Evolutionary conservation across 805 yeast genomes (phyloP), one percentile per base, ranked within the genome.

Genomic region (Cyberlindnera mycetangii): DNA sequence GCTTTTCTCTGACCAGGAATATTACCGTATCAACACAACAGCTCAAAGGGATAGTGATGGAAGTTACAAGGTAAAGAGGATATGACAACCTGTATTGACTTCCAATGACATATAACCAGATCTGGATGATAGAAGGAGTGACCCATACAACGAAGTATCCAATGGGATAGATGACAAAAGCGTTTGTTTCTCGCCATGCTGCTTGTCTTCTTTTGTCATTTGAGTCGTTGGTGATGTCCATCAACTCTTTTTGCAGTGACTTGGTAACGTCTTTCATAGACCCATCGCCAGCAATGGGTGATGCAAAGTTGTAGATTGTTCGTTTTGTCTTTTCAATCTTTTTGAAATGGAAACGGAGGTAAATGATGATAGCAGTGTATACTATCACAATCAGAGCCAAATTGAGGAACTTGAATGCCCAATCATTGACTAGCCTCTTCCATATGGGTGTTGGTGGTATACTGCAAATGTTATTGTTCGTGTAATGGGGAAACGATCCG

Each of bases 1-100:
- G 96, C 47, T 71, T 74, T 58, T 89, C 97, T 41, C 93, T 71
- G 44, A 80, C 76, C 30, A 84, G 65, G 56, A 89, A 89, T 16
- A 89, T 95, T 18, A 78, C 47, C 0, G 89, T 73, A 59, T 89
- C 95, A 17, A 89, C 78, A 18, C 81, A 71, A 48, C 96, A 89
- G 62, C 83, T 83, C 55, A 85, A 71, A 2, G 96, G 90, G 60
- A 85, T 86, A 69, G 81, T 78, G 47, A 82, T 79, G 0, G 92
- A 85, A 14, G 85, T 78, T 11, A 48, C 33, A 8, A 53, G 6
- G 1, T 37, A 16, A 1, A 56, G 34, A 0, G 22, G 47, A 27
- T 38, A 51, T 0, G 59, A 52, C 8, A 39, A 24, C 7, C 12
- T 11, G 2, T 16, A 7, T 6, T 15, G 32, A 2, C 18, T 27